phyloP scores from a whole-genome alignment of 345 rosid genomes.

The Salix brachista region DNA sequence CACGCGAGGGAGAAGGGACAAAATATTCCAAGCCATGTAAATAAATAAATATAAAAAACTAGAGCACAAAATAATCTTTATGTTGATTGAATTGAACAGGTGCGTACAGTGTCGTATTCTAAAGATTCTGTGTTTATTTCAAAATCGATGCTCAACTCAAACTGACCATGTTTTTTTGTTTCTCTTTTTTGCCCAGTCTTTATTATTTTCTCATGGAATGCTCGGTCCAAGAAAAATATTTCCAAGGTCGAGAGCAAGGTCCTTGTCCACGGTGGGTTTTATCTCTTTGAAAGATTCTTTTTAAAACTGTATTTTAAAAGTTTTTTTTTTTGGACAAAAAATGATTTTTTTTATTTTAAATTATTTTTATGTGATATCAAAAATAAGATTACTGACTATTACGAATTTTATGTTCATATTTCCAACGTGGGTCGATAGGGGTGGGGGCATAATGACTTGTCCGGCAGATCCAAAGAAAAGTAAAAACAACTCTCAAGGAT shows the following conservation, averaged over 20 bases:
- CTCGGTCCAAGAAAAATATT: neutral
- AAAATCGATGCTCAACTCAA: neutral
- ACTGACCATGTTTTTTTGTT: too few species aligned
- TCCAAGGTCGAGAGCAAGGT: neutral
- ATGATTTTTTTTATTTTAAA: too few species aligned
- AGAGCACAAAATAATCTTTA: too few species aligned
- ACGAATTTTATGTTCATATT: too few species aligned
- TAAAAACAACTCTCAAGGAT: neutral
- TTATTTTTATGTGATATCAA: too few species aligned
- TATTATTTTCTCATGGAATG: neutral
- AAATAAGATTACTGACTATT: too few species aligned
- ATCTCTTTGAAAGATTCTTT: too few species aligned
- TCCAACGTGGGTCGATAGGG: neutral
- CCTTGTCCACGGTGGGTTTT: neutral
- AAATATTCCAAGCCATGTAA: neutral
- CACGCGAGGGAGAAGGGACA: neutral
- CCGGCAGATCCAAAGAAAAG: neutral
- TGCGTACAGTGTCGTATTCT: neutral
- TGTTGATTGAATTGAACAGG: neutral
- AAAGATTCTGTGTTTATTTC: neutral
- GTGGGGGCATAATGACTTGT: neutral
- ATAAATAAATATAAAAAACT: neutral
- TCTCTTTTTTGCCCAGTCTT: too few species aligned
- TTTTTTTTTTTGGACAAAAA: too few species aligned
- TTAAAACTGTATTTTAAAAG: too few species aligned